Evolutionary conservation across 2,329 filamentous ascomycete genomes (phyloP).

Genomic region (Cladosporium sp.): DNA sequence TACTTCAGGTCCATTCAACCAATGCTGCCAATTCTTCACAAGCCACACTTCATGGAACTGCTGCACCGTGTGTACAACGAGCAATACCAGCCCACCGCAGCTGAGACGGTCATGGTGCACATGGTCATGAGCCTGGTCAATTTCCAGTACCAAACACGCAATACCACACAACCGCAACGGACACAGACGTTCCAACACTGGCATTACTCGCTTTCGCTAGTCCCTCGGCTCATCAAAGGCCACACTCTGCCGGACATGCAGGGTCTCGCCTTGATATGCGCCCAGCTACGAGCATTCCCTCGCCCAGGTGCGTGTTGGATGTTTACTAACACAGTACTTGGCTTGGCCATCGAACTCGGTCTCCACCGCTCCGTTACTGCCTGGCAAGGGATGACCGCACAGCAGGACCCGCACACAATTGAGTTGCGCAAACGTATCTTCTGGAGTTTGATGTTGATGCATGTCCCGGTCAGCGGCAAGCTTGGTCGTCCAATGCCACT

Average conservation of each 20-base stretch:
- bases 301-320: constrained; percentile 73
- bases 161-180: constrained; percentile 56
- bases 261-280: constrained; percentile 66
- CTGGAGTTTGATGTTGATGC: constrained; percentile 66
- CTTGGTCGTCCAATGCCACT: constrained; percentile 75
- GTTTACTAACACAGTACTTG: constrained; percentile 61
- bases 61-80: constrained; percentile 70
- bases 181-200: constrained; percentile 72
- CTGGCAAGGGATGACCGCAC: constrained; percentile 47
- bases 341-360: constrained; percentile 69
- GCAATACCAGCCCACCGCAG: constrained; percentile 55
- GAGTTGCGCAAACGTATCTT: constrained; percentile 76
- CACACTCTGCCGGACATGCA: constrained; percentile 66
- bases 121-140: constrained; percentile 76
- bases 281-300: constrained; percentile 71
- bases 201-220: constrained; percentile 67
- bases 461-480: constrained; percentile 67
- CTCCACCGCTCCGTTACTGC: constrained; percentile 67
- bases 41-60: constrained; percentile 65
- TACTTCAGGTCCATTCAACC: constrained; percentile 70
- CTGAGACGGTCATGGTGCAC: constrained; percentile 68
- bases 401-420: constrained; percentile 59
- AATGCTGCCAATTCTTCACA: constrained; percentile 74
- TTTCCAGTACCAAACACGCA: constrained; percentile 72
- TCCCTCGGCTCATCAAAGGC: constrained; percentile 60